Percentiles rank a stretch among this genome's conserved stretches.
phyloP scores from a whole-genome alignment of 164 flowering plant species.

The Platanus orientalis region DNA sequence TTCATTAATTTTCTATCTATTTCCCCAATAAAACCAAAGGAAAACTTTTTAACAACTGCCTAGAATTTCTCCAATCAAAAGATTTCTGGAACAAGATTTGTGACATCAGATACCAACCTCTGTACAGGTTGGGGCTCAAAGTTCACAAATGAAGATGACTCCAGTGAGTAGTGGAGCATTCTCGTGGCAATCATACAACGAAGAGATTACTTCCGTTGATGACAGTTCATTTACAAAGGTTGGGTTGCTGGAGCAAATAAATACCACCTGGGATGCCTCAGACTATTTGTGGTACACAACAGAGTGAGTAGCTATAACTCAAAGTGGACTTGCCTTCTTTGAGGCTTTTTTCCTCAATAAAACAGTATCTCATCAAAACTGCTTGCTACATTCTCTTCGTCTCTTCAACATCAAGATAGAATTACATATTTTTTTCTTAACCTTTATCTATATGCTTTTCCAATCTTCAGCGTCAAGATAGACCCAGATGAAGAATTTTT shows the following conservation, averaged over 20 bases:
- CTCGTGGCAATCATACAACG: conserved; percentile 73
- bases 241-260: conserved; percentile 72
- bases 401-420: too few species aligned
- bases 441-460: not conserved
- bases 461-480: conserved; percentile 47
- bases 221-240: conserved; percentile 31
- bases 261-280: conserved; percentile 61
- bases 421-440: not conserved
- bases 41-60: too few species aligned
- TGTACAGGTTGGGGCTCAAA: conserved; percentile 54
- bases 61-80: too few species aligned
- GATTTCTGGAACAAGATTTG: not conserved
- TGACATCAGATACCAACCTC: conserved; percentile 11
- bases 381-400: too few species aligned
- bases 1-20: too few species aligned
- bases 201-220: conserved; percentile 47
- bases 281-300: conserved; percentile 94
- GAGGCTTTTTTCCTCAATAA: not conserved
- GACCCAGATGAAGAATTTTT: conserved; percentile 55
- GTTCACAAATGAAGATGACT: conserved; percentile 41
- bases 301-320: conserved; percentile 49
- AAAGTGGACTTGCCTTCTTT: not conserved
- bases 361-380: not conserved
- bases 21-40: too few species aligned
- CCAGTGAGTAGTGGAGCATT: conserved; percentile 30